A percentile compares a stretch with the other conserved stretches of the same genome.
phyloP scores from a whole-genome alignment of 768 basidiomycete species.

The Mycena belliarum region DNA sequence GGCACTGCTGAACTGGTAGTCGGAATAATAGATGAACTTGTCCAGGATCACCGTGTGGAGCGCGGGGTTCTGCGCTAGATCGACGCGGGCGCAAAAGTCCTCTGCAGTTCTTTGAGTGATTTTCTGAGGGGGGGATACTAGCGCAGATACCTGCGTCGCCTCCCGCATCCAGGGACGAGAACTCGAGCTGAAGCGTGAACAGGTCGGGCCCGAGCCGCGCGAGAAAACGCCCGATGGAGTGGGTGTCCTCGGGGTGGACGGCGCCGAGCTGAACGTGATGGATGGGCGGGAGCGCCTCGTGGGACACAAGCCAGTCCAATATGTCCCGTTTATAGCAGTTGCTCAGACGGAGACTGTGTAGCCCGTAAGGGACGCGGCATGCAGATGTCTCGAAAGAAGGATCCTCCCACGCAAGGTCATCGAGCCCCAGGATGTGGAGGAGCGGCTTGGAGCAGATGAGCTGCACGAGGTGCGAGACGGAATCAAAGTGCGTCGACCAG shows the following conservation, averaged over 20 bases:
- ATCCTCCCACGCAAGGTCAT: slow-evolving; percentile 19
- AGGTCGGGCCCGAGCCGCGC: slow-evolving; percentile 13
- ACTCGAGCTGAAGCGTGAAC: slow-evolving; percentile 14
- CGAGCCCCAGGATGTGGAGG: slow-evolving; percentile 14
- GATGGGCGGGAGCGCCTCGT: slow-evolving; percentile 9
- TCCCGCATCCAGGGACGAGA: slow-evolving; percentile 20
- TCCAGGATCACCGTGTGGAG: slow-evolving; percentile 15
- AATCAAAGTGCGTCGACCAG: slow-evolving; percentile 15
- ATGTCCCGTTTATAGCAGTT: slow-evolving; percentile 22
- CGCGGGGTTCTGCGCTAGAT: slow-evolving; percentile 13
- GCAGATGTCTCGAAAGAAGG: slow-evolving; percentile 4
- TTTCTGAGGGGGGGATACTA: not conserved
- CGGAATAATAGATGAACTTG: slow-evolving; percentile 20
- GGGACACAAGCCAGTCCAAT: slow-evolving; percentile 16
- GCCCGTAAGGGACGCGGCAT: not conserved
- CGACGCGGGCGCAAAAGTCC: slow-evolving; percentile 19
- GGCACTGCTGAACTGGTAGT: slow-evolving; percentile 21
- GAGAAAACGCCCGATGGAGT: slow-evolving; percentile 18
- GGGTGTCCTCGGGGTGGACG: slow-evolving; percentile 15
- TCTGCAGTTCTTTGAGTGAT: slow-evolving; percentile 2
- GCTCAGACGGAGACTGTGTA: slow-evolving; percentile 16
- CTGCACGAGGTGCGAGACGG: slow-evolving; percentile 12
- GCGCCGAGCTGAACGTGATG: slow-evolving; percentile 17
- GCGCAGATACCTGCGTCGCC: slow-evolving; percentile 16
- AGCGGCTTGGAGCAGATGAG: slow-evolving; percentile 20